phyloP scores from a whole-genome alignment of 2,329 filamentous ascomycete species.

The Penicillium sp. region DNA sequence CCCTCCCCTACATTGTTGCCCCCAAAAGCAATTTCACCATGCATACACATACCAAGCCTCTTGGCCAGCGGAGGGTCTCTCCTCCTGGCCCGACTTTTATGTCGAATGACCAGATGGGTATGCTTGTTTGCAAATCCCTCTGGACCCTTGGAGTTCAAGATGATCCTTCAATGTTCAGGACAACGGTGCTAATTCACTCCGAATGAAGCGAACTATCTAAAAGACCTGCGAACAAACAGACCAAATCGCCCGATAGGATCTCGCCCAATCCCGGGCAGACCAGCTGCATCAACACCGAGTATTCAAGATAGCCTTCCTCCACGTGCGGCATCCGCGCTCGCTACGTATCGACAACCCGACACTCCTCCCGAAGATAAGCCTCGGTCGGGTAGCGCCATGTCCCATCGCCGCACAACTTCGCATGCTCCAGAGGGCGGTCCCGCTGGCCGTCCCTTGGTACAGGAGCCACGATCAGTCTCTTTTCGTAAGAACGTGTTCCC shows the following conservation, averaged over 20 bases:
- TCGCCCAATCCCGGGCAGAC: conserved; percentile 52
- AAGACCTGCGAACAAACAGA: conserved; percentile 55
- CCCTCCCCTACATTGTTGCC: conserved; percentile 6
- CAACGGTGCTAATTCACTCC: conserved; percentile 8
- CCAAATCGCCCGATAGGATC: conserved; percentile 56
- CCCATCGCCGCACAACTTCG: conserved; percentile 35
- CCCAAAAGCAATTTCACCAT: conserved; percentile 27
- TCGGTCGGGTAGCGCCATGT: conserved; percentile 40
- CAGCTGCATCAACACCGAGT: conserved; percentile 28
- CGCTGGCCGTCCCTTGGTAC: conserved; percentile 37
- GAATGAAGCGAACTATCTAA: conserved; percentile 52
- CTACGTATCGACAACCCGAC: conserved; percentile 29
- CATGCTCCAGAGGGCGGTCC: conserved; percentile 26
- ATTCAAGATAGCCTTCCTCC: conserved; percentile 32
- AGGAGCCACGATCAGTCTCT: conserved; percentile 32
- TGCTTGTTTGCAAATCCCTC: neutral
- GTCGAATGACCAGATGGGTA: conserved; percentile 45
- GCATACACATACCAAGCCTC: conserved; percentile 35
- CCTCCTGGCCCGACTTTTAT: conserved; percentile 46
- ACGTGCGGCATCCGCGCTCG: conserved; percentile 42
- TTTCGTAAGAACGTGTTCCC: conserved; percentile 37
- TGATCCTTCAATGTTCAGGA: neutral
- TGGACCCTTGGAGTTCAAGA: neutral
- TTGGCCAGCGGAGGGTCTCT: conserved; percentile 42
- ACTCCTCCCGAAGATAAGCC: conserved; percentile 25